Evolutionary conservation across 169 alveolate species (phyloP).

Genomic region (Cryptosporidium andersoni): DNA sequence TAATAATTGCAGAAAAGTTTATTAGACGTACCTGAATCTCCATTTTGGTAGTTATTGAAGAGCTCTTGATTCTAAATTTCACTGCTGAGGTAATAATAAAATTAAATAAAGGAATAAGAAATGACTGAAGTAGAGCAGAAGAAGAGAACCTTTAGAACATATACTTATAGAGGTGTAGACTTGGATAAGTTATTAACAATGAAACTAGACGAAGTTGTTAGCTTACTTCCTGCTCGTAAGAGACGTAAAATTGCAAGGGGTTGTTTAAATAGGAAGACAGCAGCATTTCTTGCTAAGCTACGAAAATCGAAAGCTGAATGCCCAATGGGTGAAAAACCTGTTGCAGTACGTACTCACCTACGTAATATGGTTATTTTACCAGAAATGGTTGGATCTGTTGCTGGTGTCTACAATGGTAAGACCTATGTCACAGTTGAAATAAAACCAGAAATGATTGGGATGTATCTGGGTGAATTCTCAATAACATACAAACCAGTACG

Average conservation of each 20-base stretch:
- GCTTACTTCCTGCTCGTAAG: slow-evolving; percentile 94
- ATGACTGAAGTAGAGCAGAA: slow-evolving; percentile 82
- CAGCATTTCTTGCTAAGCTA: slow-evolving; percentile 92
- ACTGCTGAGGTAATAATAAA: too few species aligned
- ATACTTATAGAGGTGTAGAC: slow-evolving; percentile 97
- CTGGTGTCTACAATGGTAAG: slow-evolving; percentile 97
- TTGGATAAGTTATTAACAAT: slow-evolving; percentile 91
- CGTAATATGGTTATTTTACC: slow-evolving; percentile 95
- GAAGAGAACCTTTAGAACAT: slow-evolving; percentile 97
- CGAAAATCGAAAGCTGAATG: slow-evolving; percentile 91
- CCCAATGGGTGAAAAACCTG: slow-evolving; percentile 95
- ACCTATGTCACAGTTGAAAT: slow-evolving; percentile 96
- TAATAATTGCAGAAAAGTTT: too few species aligned
- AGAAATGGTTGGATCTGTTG: slow-evolving; percentile 97
- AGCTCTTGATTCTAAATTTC: too few species aligned
- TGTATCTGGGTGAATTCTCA: slow-evolving; percentile 98
- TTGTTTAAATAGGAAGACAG: slow-evolving; percentile 85
- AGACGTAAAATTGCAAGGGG: slow-evolving; percentile 93
- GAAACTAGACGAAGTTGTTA: slow-evolving; percentile 90
- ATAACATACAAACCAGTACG: slow-evolving; percentile 97
- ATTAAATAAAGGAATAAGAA: background rate
- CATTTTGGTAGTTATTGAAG: too few species aligned
- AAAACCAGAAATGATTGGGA: slow-evolving; percentile 99
- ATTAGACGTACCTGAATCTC: too few species aligned
- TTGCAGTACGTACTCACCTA: slow-evolving; percentile 92